These are phyloP conservation scores for Grigorovia yakushimaensis DNA, from an alignment of 805 yeast species.

Conservation along the genomic window DNA sequence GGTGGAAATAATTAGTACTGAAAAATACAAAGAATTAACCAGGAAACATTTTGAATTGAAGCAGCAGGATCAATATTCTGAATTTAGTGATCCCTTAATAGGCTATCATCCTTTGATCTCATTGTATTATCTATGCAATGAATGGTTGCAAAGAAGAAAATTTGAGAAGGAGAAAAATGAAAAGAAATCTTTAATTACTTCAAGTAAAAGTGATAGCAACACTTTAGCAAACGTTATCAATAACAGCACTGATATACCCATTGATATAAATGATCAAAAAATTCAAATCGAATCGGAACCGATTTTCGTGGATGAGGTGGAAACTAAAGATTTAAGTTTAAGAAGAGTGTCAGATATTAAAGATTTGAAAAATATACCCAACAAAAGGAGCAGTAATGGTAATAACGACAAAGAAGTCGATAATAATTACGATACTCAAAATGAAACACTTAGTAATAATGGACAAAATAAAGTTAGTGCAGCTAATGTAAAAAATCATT, in stretches of 20 bases:
- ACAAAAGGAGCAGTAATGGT: not conserved
- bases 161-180: not conserved
- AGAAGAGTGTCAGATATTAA: not conserved
- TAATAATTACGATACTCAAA: not conserved
- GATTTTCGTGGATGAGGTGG: not conserved
- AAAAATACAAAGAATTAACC: slow-evolving; percentile 39
- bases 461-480: not conserved
- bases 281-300: not conserved
- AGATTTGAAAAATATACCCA: not conserved
- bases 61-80: not conserved
- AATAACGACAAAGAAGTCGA: not conserved
- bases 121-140: slow-evolving; percentile 78
- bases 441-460: not conserved
- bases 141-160: slow-evolving; percentile 44
- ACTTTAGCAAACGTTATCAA: not conserved
- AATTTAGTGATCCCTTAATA: slow-evolving; percentile 59
- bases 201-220: not conserved
- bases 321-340: not conserved
- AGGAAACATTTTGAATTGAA: slow-evolving; percentile 1
- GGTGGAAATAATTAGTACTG: slow-evolving; percentile 47
- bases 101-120: slow-evolving; percentile 86
- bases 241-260: not conserved
- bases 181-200: too few species aligned
- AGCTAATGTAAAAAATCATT: too few species aligned
- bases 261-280: not conserved